Evolutionary conservation across 1,284 basidiomycete species (phyloP).

Genomic region (Melampsora americana): DNA sequence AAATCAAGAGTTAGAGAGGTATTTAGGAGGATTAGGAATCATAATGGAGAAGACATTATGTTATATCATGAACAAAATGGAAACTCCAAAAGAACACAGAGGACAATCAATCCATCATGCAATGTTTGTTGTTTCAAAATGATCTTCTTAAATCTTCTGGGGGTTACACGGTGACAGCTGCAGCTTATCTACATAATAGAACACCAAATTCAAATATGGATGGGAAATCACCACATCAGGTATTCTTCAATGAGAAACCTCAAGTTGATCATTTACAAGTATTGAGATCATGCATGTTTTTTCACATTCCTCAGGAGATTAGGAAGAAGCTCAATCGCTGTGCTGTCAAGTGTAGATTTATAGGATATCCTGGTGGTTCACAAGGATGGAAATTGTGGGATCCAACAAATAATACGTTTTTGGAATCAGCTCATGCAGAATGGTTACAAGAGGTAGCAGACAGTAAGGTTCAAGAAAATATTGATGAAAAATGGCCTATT

Average conservation of each 20-base stretch:
- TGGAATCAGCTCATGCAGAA: not conserved
- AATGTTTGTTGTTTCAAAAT: not conserved
- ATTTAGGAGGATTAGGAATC: not conserved
- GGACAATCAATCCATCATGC: conserved; percentile 9
- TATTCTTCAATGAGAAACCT: too few species aligned
- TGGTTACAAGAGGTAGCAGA: not conserved
- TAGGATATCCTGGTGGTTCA: not conserved
- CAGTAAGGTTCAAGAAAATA: too few species aligned
- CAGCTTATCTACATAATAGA: too few species aligned
- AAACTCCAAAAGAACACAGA: not conserved
- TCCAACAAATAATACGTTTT: not conserved
- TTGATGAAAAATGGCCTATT: too few species aligned
- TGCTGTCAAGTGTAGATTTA: not conserved
- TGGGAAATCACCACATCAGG: too few species aligned
- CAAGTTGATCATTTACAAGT: too few species aligned
- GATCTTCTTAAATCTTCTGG: not conserved
- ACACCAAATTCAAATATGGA: too few species aligned
- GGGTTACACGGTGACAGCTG: too few species aligned
- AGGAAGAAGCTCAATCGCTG: not conserved
- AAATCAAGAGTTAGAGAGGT: not conserved
- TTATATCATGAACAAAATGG: conserved; percentile 15
- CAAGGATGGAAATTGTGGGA: not conserved
- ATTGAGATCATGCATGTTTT: not conserved
- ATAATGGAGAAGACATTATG: not conserved
- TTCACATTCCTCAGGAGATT: not conserved